These are phyloP conservation scores for Yamadazyma jaroonii DNA, from an alignment of 1,139 yeast genomes.

Conservation along the genomic window DNA sequence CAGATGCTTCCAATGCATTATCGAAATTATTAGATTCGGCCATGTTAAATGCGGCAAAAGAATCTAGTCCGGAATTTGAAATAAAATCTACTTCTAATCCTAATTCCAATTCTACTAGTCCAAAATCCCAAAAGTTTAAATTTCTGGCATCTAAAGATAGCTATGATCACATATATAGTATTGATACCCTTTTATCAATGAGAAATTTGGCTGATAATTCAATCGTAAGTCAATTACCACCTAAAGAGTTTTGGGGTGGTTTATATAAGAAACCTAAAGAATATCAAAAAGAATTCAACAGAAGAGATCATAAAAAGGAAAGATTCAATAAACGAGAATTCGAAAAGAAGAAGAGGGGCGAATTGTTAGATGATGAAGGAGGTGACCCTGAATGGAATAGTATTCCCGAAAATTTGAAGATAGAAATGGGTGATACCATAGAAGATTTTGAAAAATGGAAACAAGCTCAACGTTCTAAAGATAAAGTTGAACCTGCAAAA, in stretches of 20 bases:
- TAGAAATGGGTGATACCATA: slow-evolving; percentile 55
- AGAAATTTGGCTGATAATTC: slow-evolving; percentile 34
- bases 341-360: slow-evolving; percentile 14
- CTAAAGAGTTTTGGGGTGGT: slow-evolving; percentile 42
- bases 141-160: slow-evolving; percentile 14
- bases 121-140: slow-evolving; percentile 12
- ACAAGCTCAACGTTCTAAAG: slow-evolving; percentile 36
- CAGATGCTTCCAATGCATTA: slow-evolving; percentile 36
- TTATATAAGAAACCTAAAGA: slow-evolving; percentile 13
- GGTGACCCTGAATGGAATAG: slow-evolving; percentile 52
- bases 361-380: slow-evolving; percentile 36
- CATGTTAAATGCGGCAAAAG: slow-evolving; percentile 50
- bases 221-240: slow-evolving; percentile 35
- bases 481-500: slow-evolving; percentile 24
- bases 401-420: slow-evolving; percentile 29
- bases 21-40: slow-evolving; percentile 43
- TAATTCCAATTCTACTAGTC: slow-evolving; percentile 16
- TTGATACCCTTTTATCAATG: slow-evolving; percentile 34
- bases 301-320: slow-evolving; percentile 5
- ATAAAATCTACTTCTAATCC: slow-evolving; percentile 10
- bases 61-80: slow-evolving; percentile 40
- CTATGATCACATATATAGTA: slow-evolving; percentile 29
- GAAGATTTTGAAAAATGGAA: slow-evolving; percentile 76
- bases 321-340: slow-evolving; percentile 7
- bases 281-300: slow-evolving; percentile 9